Conservation (phyloP, 306 rosid species). For the Alnus glutinosa region DNA sequence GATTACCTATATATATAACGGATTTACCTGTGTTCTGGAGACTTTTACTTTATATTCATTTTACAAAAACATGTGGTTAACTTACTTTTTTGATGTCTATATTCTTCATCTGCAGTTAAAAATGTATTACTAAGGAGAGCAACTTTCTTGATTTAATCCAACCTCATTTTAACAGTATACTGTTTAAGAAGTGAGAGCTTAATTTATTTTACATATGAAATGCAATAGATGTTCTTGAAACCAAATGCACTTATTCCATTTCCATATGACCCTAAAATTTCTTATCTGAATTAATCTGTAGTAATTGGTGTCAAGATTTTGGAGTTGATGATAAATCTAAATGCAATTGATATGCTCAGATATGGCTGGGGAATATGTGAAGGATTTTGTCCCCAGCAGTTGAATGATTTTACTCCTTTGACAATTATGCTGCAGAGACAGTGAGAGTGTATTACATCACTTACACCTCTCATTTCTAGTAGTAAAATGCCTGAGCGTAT, state of each 20-base stretch:
- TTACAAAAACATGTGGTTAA: conserved; percentile 2
- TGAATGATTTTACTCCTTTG: background rate
- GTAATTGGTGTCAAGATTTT: background rate
- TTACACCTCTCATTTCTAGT: no score
- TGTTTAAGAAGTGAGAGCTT: no score
- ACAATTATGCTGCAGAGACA: background rate
- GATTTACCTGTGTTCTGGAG: conserved; percentile 9
- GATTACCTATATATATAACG: no score
- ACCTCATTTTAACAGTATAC: background rate
- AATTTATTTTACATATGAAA: no score
- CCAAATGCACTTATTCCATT: background rate
- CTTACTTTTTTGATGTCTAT: background rate
- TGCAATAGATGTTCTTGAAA: no score
- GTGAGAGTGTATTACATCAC: background rate
- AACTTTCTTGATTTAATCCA: background rate
- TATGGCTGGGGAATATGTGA: background rate
- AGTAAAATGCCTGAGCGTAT: no score
- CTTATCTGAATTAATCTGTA: background rate
- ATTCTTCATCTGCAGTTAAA: background rate
- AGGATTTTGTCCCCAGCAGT: background rate
- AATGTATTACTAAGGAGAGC: background rate
- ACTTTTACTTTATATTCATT: conserved; percentile 8
- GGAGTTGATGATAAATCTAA: background rate
- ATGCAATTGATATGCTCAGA: background rate
- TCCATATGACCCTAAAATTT: no score